Evolutionary conservation across 1,284 basidiomycete genomes (phyloP).

Genomic region (Heterobasidion annosum): DNA sequence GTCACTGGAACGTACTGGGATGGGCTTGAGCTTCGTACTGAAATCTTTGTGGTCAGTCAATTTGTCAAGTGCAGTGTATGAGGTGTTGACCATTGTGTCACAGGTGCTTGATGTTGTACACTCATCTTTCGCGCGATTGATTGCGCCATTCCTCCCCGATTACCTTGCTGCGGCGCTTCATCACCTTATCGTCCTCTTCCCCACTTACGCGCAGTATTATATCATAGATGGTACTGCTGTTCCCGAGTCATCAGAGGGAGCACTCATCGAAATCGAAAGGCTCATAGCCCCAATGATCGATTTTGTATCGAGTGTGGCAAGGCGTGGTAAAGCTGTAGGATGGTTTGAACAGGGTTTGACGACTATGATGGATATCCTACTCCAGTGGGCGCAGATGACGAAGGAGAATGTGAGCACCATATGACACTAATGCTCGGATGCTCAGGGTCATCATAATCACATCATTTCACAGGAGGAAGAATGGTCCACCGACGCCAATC

Average conservation of each 20-base stretch:
- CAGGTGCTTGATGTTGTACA: conserved; percentile 49
- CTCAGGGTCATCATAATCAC: neutral
- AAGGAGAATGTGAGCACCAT: conserved; percentile 62
- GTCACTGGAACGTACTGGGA: conserved; percentile 66
- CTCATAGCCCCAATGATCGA: conserved; percentile 77
- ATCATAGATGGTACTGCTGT: conserved; percentile 46
- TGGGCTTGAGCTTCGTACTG: conserved; percentile 62
- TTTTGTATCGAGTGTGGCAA: conserved; percentile 58
- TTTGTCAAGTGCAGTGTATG: neutral
- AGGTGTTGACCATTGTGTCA: neutral
- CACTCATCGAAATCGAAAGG: conserved; percentile 67
- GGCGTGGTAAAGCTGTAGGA: conserved; percentile 52
- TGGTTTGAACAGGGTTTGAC: conserved; percentile 55
- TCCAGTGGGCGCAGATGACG: conserved; percentile 83
- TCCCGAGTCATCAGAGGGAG: conserved; percentile 65
- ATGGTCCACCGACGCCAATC: conserved; percentile 85
- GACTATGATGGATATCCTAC: conserved; percentile 48
- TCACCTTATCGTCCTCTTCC: conserved; percentile 60
- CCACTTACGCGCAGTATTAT: conserved; percentile 64
- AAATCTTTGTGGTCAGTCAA: conserved; percentile 68
- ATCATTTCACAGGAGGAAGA: conserved; percentile 68
- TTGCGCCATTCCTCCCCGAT: conserved; percentile 51
- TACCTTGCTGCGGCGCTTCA: conserved; percentile 54
- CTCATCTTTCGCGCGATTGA: conserved; percentile 64
- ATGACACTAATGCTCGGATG: neutral